These are phyloP conservation scores for Cladosporium sp. DNA, from an alignment of 2,329 filamentous ascomycete species.

Conservation along the genomic window DNA sequence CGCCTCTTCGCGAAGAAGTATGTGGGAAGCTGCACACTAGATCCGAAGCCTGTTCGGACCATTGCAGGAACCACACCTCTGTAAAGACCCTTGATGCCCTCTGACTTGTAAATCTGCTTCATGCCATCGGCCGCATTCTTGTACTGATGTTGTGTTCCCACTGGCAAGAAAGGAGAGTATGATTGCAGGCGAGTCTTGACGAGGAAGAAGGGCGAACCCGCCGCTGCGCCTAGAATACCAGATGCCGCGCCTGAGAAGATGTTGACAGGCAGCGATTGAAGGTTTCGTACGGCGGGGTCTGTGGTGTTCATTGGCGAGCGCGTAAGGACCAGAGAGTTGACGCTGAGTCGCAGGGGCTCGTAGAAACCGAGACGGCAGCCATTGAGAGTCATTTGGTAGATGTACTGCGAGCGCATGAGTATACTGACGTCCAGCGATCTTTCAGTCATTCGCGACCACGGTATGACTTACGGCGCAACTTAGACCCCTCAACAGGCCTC, in stretches of 20 bases:
- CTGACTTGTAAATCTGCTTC: slow-evolving; percentile 71
- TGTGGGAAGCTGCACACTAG: slow-evolving; percentile 92
- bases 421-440: background rate
- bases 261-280: slow-evolving; percentile 86
- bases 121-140: slow-evolving; percentile 82
- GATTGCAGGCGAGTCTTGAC: slow-evolving; percentile 96
- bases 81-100: slow-evolving; percentile 82
- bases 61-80: slow-evolving; percentile 89
- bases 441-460: background rate
- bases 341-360: slow-evolving; percentile 78
- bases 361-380: slow-evolving; percentile 97
- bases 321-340: slow-evolving; percentile 56
- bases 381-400: slow-evolving; percentile 95
- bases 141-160: slow-evolving; percentile 96
- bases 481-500: slow-evolving; percentile 84
- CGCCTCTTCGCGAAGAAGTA: slow-evolving; percentile 97
- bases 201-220: slow-evolving; percentile 94
- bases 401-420: slow-evolving; percentile 58
- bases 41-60: slow-evolving; percentile 94
- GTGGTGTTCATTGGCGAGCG: slow-evolving; percentile 64
- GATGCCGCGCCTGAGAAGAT: slow-evolving; percentile 89
- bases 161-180: slow-evolving; percentile 86
- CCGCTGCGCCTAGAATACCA: slow-evolving; percentile 87
- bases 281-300: slow-evolving; percentile 38
- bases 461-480: slow-evolving; percentile 67